Base-by-base conservation (phyloP, 1,139 yeast genomes). In the Scheffersomyces cryptocercus region DNA sequence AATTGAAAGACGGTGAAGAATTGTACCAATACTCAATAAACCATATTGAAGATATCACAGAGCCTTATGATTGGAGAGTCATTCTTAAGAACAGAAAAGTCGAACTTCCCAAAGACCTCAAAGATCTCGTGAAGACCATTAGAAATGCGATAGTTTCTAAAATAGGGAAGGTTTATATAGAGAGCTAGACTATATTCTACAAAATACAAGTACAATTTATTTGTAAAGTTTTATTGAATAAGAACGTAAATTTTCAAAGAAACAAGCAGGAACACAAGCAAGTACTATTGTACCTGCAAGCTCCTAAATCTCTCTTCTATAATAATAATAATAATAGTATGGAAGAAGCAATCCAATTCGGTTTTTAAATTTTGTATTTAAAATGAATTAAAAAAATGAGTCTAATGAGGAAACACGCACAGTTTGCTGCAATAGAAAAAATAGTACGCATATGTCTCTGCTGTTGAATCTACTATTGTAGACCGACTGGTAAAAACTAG, bases 141-240 rank as follows among this genome's bases (percentile, higher is more conserved):
- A 59, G 80, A 45, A 62, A 62, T 40, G 64, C 62, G 46, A 62
- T 73, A 9, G 61, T 63, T 5, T 58, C 59, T 15, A 68, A 67
- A 50, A 61, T 72, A n/a, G 77, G 73, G n/a, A 55, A 58, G 47
- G 75, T 69, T 2, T 74, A 68, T 55, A 63, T 71, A 37, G 58
- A 52, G 32, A 36, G 42, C 7, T 43, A 28, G 26, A 15, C 11
- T 14, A 13, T 11, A n/a, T 10, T 11, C 31, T 14, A 35, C 31
- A 37, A 29, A 14, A 15, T 32, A 31, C 29, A 26, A 33, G 6
- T 16, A 16, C 20, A 16, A 33, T 12, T 15, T 28, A 10, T 37
- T 29, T 15, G n/a, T 9, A 30, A 6, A 30, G 16, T 6, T 29
- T 13, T 37, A 5, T 29, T 12, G n/a, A 13, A 10, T 32, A n/a